Base-by-base conservation (phyloP, 116 monocot species). In the Cymodocea nodosa region DNA sequence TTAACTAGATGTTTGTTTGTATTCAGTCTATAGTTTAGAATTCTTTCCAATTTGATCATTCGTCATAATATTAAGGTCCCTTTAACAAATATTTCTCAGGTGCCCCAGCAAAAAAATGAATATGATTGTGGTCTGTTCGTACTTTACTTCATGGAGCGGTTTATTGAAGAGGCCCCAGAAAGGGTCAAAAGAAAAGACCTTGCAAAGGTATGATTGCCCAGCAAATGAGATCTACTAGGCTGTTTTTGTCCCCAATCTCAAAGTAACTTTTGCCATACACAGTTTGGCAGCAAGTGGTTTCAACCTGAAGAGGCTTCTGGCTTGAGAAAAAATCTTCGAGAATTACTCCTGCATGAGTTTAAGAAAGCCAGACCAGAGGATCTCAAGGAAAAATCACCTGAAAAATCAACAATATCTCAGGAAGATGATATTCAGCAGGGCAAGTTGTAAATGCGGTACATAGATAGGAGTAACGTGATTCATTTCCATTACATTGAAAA, bases 101-200 rank as follows among this genome's bases (percentile, higher is more conserved):
- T 83, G 16, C 87, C 87, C 15, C 87, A 83, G 66, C 83, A 87
- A 68, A 82, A 77, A 52, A 87, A 87, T 57, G 78, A 77, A 22
- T 87, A 87, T 57, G 87, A 87, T 69, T 87, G 87, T 58, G 87
- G 87, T 57, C 70, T 87, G n/a, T 87, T 87, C 51, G 83, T 87
- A 18, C 83, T 87, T 35, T 87, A 80, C 60, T 87, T 80, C 60
- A 83, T 83, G 63, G 63, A 87, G 58, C 59, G 83, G 48, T 83
- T 87, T 64, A 78, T 87, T 65, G 83, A 73, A 63, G 80, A 77
- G 35, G 87, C 83, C 36, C 87, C 87, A 20, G 72, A 80, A 75
- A 77, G 87, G 68, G 57, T 78, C 13, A 72, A 54, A 63, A 73
- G 51, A 50, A 72, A 83, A 75, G 83, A 87, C 69, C 73, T 75